Conservation (phyloP, 768 basidiomycete species). For the Suillus lakei region DNA sequence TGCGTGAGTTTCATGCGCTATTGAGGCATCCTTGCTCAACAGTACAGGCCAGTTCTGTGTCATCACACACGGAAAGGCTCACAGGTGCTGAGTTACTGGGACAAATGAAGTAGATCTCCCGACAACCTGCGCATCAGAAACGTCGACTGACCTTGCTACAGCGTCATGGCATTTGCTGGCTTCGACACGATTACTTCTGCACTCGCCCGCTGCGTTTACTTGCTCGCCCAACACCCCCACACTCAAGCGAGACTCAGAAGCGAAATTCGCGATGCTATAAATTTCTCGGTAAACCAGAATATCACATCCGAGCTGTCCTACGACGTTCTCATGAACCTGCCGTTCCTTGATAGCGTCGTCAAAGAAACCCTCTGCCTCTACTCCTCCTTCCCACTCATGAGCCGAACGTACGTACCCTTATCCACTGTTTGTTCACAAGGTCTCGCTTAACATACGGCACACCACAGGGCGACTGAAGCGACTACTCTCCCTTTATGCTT, state of each 20-base stretch:
- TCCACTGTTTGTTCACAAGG: too few relatives aligned
- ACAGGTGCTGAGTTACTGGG: conserved; percentile 50
- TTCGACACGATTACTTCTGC: conserved; percentile 50
- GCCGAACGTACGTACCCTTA: conserved; percentile 26
- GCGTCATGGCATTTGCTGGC: conserved; percentile 49
- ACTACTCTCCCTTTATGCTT: conserved; percentile 44
- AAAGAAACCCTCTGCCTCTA: conserved; percentile 47
- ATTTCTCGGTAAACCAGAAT: neutral
- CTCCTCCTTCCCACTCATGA: conserved; percentile 15
- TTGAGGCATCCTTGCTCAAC: neutral
- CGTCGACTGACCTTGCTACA: conserved; percentile 14
- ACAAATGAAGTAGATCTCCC: conserved; percentile 52
- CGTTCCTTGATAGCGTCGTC: conserved; percentile 44
- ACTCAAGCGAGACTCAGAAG: conserved; percentile 44
- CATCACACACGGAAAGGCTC: conserved; percentile 38
- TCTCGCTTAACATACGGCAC: neutral
- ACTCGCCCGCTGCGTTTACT: conserved; percentile 39
- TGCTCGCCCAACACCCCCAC: conserved; percentile 40
- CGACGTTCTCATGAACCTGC: conserved; percentile 41
- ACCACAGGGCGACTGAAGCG: conserved; percentile 39
- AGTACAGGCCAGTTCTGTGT: conserved; percentile 44
- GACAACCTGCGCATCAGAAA: neutral
- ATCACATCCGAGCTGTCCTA: conserved; percentile 35
- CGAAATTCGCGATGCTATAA: conserved; percentile 35
- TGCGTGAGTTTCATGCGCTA: conserved; percentile 40